Evolutionary conservation across 345 rosid genomes (phyloP), one percentile per base, ranked within the genome.

Genomic region (Brassica incana): DNA sequence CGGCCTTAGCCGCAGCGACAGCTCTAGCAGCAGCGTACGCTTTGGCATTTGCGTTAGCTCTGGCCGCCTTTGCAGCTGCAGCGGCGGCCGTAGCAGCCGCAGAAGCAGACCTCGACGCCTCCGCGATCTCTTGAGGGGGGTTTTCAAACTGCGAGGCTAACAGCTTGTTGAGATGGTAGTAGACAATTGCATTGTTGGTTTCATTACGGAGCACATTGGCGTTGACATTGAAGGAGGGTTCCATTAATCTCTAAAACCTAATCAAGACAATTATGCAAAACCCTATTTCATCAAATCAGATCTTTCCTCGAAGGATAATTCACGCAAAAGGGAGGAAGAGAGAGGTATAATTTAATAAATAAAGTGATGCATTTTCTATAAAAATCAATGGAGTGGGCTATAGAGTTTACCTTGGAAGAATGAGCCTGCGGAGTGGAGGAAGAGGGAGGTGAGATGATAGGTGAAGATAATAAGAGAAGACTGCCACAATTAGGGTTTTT

Each of bases 1-100:
- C 97, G 67, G 16, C 85, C 83, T 85, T 92, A 61, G 97, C 97
- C 16, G 89, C 89, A 15, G 91, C 84, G 48, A 88, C 78, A 1
- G 97, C 97, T 84, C 82, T 90, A 11, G 91, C 88, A 15, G 99
- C 99, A 35, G 83, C 74, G 65, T 78, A 84, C 16, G 97, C 99
- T 83, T 92, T 95, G 85, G 84, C 89, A 69, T 89, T 89, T 1
- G 99, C 97, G 45, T 85, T 84, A 74, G 91, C 88, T 85, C 89
- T 87, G 3, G 99, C 97, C 15, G 78, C 89, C 86, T 80, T 82
- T 5, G 99, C 97, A 73, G 90, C 92, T 69, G 62, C 77, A 45
- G 80, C 75, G 63, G 95, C 92, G 64, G 90, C 84, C 12, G 50
- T 67, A 48, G 95, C 92, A 56, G 90, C 84, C 12, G 50, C 69